Percentiles rank a stretch among this genome's conserved stretches.
Conservation (phyloP, 2,329 filamentous ascomycete genomes). For the Ophiostoma piceae region DNA sequence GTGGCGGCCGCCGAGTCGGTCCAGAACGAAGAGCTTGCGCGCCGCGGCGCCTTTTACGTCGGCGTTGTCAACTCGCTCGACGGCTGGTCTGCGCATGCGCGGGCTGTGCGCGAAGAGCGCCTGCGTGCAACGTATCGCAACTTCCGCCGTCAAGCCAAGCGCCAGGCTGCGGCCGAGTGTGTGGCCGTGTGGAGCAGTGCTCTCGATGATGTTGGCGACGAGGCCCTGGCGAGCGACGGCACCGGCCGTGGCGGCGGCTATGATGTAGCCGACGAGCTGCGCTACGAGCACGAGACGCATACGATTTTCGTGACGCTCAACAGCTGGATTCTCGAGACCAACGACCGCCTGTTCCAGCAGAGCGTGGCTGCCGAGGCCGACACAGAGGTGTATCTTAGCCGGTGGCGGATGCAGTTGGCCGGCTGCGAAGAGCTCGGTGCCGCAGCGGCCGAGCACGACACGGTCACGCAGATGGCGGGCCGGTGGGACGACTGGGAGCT, state of each 20-base stretch:
- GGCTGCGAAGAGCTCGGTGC: conserved; percentile 17
- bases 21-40: conserved; percentile 22
- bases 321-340: conserved; percentile 28
- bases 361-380: conserved; percentile 27
- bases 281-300: conserved; percentile 18
- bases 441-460: conserved; percentile 25
- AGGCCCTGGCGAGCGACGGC: not conserved
- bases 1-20: conserved; percentile 13
- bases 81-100: conserved; percentile 26
- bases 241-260: conserved; percentile 4
- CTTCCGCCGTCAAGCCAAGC: conserved; percentile 26
- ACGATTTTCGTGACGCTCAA: conserved; percentile 23
- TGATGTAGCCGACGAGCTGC: conserved; percentile 22
- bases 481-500: conserved; percentile 29
- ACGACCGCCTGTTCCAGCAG: conserved; percentile 26
- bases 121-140: conserved; percentile 27
- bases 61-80: conserved; percentile 24
- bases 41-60: conserved; percentile 29
- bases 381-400: conserved; percentile 24
- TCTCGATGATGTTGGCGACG: not conserved
- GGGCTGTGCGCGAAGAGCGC: conserved; percentile 23
- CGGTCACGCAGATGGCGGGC: conserved; percentile 16
- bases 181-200: conserved; percentile 23
- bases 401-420: conserved; percentile 25
- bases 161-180: conserved; percentile 23